Evolutionary conservation across 345 rosid species (phyloP), one percentile per base, ranked within the genome.

Genomic region (Leavenworthia alabamica): DNA sequence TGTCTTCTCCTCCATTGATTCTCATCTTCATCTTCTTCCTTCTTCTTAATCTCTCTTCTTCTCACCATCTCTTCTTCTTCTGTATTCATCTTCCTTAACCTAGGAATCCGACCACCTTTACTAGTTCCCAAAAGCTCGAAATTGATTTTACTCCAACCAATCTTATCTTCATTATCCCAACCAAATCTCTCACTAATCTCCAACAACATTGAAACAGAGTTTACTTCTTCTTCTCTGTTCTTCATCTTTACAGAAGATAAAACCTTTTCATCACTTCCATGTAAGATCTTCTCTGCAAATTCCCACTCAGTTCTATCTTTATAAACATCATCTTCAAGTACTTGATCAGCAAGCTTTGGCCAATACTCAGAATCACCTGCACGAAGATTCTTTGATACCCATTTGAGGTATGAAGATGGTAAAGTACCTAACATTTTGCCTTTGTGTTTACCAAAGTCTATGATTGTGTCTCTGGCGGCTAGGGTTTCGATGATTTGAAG

Each of bases 381-480:
- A 0, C 90, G 83, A 40, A 91, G 85, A 68, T 82, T 86, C 39
- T 78, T 73, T 12, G 88, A 80, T 23, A 91, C 79, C 98, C 95
- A 88, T 71, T 70, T 79, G 58, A 91, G 88, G 73, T 88, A 88
- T 29, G 56, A 63, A 1, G 94, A 82, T 5, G 98, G 98, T 12
- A 91, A 73, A 22, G 85, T 43, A 10, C 98, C 98, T 3, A 91
- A 81, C 94, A 86, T 83, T 61, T 78, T 83, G 60, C 98, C 96
- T 32, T 78, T 88, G 83, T 91, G 64, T 46, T 75, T 88, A 29
- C 98, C 94, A 13, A 91, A 88, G 45, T 84, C 88, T 12, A 91
- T 79, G 62, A 81, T 64, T 20, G 74, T 63, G 77, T 88, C 95
- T 56, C 80, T 78, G 17, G 87, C 79, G 28, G 79, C 78, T 12